Base-by-base conservation (phyloP, 352 stramenopile genomes). In the Thalassiosira mediterranea region DNA sequence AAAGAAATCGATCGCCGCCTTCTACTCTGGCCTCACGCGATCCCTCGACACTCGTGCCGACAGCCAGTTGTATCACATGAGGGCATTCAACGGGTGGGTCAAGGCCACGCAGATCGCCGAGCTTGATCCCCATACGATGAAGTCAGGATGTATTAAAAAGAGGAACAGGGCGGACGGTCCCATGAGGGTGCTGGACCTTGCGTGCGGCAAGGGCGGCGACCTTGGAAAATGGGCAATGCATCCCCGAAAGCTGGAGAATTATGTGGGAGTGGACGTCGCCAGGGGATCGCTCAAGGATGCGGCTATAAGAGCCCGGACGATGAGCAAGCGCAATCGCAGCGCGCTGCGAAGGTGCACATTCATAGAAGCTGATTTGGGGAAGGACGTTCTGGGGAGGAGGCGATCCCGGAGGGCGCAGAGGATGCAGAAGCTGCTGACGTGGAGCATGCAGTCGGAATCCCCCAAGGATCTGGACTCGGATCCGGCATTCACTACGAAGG, bases 71-170 rank as follows among this genome's bases (percentile, higher is more conserved):
- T 99, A 98, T 81, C 97, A 99, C 85, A 97, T 99, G 92, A 91
- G 96, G 32, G 90, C 94, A 23, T 96, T 98, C 73, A 99, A 99
- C 88, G 98, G 98, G 81, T 99, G 96, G 96, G 95, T 99, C 31
- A 99, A 99, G 81, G 95, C 95, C 15, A 96, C 96, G 13, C 90
- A 98, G 72, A 98, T 98, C 73, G 93, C 93, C 66, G 95, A 98
- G 67, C 94, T 88, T 13, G 72, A 93, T 76, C 81, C 85, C 0
- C 48, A 76, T 40, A 80, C 60, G 4, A 38, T 59, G 25, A 37
- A 8, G 56, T 65, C 44, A 58, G 15, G n/a, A 19, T 13, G n/a
- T 25, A 4, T 37, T 11, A 75, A 80, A 38, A 63, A 80, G 32
- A 23, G 49, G 72, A 67, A 72, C 23, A 25, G 78, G 17, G 19